Conservation (phyloP, 352 stramenopile genomes). For the Pythium guiyangense region DNA sequence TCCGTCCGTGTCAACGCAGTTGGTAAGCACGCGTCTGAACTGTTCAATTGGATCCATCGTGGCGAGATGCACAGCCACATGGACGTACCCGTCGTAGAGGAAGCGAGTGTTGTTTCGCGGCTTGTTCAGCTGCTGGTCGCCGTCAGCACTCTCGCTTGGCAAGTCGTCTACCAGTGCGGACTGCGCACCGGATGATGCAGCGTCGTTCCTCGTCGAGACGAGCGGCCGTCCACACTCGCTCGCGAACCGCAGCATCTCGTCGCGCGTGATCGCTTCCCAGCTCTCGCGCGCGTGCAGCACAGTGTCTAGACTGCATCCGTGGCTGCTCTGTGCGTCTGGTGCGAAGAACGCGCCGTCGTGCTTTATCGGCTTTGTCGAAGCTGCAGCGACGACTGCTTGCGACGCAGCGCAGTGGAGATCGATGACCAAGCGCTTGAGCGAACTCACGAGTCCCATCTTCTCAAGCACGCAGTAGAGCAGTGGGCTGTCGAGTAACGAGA, state of each 20-base stretch:
- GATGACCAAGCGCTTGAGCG: slow-evolving; percentile 52
- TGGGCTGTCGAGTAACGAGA: slow-evolving; percentile 18
- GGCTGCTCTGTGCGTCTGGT: slow-evolving; percentile 13
- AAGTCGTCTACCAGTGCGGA: background rate
- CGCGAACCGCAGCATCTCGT: slow-evolving; percentile 61
- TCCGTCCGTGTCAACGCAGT: background rate
- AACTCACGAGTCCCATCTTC: slow-evolving; percentile 43
- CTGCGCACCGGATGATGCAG: background rate
- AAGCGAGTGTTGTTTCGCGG: slow-evolving; percentile 26
- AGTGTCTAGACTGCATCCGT: slow-evolving; percentile 36
- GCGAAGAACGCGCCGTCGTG: slow-evolving; percentile 23
- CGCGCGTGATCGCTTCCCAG: slow-evolving; percentile 66
- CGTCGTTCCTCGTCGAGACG: slow-evolving; percentile 4
- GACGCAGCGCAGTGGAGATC: slow-evolving; percentile 51
- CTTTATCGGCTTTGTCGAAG: slow-evolving; percentile 17
- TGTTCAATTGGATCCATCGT: background rate
- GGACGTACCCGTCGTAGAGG: slow-evolving; percentile 56
- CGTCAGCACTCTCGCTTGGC: background rate
- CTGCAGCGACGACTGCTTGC: slow-evolving; percentile 12
- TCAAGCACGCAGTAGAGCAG: slow-evolving; percentile 46
- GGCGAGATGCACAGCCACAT: background rate
- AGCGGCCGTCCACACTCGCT: slow-evolving; percentile 38
- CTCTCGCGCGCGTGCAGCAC: slow-evolving; percentile 31
- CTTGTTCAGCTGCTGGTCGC: background rate
- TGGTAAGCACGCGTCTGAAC: too few species aligned